A percentile compares a stretch with the other conserved stretches of the same genome.
phyloP scores from a whole-genome alignment of 2,329 filamentous ascomycete genomes.

The Paracoccidioides brasiliensis region DNA sequence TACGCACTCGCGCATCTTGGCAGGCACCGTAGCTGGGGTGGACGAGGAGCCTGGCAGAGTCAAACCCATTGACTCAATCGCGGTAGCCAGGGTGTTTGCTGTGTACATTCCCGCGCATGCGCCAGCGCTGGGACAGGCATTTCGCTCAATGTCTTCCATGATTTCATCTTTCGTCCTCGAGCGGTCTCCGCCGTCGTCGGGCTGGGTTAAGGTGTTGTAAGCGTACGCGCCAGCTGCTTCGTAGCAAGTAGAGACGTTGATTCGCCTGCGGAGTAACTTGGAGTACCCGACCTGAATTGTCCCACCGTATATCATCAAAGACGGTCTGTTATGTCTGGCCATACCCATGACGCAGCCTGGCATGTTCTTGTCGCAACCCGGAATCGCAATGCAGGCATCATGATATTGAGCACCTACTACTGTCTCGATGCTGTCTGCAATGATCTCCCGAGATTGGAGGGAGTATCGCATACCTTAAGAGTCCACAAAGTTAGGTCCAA shows the following conservation, averaged over 20 bases:
- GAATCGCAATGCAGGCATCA: constrained; percentile 85
- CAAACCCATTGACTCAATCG: constrained; percentile 79
- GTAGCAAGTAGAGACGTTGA: constrained; percentile 83
- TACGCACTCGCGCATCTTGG: constrained; percentile 77
- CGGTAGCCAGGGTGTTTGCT: constrained; percentile 85
- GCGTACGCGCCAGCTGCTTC: constrained; percentile 73
- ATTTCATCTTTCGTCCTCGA: constrained; percentile 63
- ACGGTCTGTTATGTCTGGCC: constrained; percentile 79
- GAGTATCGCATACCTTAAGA: constrained; percentile 77
- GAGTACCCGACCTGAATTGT: constrained; percentile 83
- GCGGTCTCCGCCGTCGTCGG: constrained; percentile 49
- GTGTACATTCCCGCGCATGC: constrained; percentile 92
- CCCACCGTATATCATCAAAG: constrained; percentile 90
- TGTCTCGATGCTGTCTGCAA: constrained; percentile 87
- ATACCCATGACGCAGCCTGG: constrained; percentile 84
- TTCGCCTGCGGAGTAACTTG: constrained; percentile 56
- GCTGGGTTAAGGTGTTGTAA: constrained; percentile 60
- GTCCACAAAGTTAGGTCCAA: constrained; percentile 1
- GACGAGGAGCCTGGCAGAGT: constrained; percentile 72
- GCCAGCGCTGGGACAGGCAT: constrained; percentile 65
- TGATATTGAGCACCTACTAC: constrained; percentile 86
- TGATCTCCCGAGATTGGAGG: constrained; percentile 78
- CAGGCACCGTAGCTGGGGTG: constrained; percentile 64
- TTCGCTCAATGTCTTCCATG: constrained; percentile 65
- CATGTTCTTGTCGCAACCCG: constrained; percentile 98